Conservation (phyloP, 1,139 yeast species). For the Candida sp. region DNA sequence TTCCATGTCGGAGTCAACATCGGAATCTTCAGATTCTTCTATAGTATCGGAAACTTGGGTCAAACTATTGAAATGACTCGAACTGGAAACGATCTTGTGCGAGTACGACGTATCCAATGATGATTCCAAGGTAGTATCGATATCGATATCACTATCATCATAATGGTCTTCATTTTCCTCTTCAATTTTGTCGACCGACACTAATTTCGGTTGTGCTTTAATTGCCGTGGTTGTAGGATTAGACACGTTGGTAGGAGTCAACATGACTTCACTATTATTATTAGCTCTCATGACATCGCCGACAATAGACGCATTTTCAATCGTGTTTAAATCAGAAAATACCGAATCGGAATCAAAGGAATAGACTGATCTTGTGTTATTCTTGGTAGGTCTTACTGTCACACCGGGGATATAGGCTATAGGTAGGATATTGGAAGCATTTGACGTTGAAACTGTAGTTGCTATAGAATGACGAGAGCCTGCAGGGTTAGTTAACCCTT, state of each 20-base stretch:
- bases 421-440: slow-evolving; percentile 88
- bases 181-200: slow-evolving; percentile 51
- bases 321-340: slow-evolving; percentile 47
- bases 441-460: slow-evolving; percentile 60
- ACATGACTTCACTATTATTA: slow-evolving; percentile 11
- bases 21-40: slow-evolving; percentile 30
- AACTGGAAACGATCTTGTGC: neutral
- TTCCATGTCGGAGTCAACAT: slow-evolving; percentile 47
- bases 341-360: slow-evolving; percentile 50
- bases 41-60: slow-evolving; percentile 10
- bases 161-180: slow-evolving; percentile 48
- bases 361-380: slow-evolving; percentile 45
- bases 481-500: slow-evolving; percentile 21
- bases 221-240: slow-evolving; percentile 59
- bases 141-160: slow-evolving; percentile 17
- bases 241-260: slow-evolving; percentile 2
- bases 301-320: slow-evolving; percentile 53
- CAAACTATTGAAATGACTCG: slow-evolving; percentile 8
- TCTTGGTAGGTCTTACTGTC: slow-evolving; percentile 55
- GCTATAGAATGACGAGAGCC: slow-evolving; percentile 43
- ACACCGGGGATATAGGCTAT: slow-evolving; percentile 95
- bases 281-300: slow-evolving; percentile 42
- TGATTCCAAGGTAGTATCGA: neutral
- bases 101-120: neutral
- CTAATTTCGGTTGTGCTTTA: slow-evolving; percentile 65